Base-by-base conservation (phyloP, 805 yeast species). In the Metschnikowia orientalis region DNA sequence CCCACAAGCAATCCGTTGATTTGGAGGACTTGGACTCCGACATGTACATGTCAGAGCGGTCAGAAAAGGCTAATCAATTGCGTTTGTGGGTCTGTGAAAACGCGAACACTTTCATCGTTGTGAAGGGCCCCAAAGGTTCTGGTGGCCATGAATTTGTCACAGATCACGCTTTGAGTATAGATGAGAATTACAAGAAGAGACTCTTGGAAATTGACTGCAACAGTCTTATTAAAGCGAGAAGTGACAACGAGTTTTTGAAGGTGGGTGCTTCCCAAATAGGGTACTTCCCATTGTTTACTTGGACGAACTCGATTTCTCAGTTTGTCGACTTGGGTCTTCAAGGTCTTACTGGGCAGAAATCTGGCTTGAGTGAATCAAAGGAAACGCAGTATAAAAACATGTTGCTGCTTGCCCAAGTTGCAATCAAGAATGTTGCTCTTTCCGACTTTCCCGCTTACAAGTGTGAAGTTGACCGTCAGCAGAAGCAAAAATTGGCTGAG, bases 81-180 rank as follows among this genome's bases (percentile, higher is more conserved):
- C 73, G 71, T 44, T 63, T 83, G 45, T 84, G 95, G 92, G 63
- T 92, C 5, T 79, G 77, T 37, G 98, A 92, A 55, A 89, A 88
- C 41, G 78, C 79, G n/a, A 81, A 83, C 54, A 86, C 97, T 2
- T 92, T 88, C 53, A 88, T 90, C 16, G 77, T 92, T 3, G 79
- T 92, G 3, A 76, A 80, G 41, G 98, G 98, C 8, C 97, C 98
- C 4, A 73, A 86, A 44, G 98, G 98, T 4, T 79, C 95, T n/a
- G 98, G 97, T 14, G 90, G 92, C 49, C 73, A 79, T 39, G 90
- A 79, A 39, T 61, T 87, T 39, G 88, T 90, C 4, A 59, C 81
- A 51, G 77, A 77, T 26, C 77, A 80, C 48, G 79, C 82, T 1
- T 63, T 86, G 27, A 61, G 67, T 29, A 75, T 68, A 18, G 73